These are phyloP conservation scores for Canna indica DNA, from an alignment of 176 grass and related monocot species.

Conservation along the genomic window DNA sequence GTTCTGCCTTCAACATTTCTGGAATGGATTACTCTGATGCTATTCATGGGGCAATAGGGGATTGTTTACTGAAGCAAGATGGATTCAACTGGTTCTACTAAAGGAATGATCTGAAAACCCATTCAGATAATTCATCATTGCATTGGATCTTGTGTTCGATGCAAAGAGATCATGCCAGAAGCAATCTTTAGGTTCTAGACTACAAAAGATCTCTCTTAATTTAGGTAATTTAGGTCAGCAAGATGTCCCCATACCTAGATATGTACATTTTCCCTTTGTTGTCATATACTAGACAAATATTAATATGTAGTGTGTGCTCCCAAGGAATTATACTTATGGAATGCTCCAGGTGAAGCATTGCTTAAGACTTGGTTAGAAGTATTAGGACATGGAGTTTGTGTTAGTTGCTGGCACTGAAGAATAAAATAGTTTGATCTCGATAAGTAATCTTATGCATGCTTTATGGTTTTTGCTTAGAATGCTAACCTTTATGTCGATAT, in stretches of 20 bases:
- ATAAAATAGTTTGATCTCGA: too few relatives aligned
- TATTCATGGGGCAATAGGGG: slow-evolving; percentile 3
- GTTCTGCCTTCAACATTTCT: slow-evolving; percentile 12
- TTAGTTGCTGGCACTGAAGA: too few relatives aligned
- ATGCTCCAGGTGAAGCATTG: too few relatives aligned
- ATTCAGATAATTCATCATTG: neutral
- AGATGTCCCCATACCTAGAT: neutral
- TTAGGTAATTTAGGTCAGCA: too few relatives aligned
- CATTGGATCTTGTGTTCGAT: neutral
- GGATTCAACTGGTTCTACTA: slow-evolving; percentile 16
- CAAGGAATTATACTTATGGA: too few relatives aligned
- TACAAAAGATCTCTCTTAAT: neutral
- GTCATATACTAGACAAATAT: neutral
- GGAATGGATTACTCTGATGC: slow-evolving; percentile 15
- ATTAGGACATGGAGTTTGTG: neutral
- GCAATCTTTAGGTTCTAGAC: too few relatives aligned
- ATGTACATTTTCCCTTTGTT: neutral
- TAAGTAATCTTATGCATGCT: too few relatives aligned
- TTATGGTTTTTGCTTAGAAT: too few relatives aligned
- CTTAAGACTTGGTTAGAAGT: too few relatives aligned
- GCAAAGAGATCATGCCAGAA: neutral
- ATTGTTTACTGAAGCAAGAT: slow-evolving; percentile 26
- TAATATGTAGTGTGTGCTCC: neutral
- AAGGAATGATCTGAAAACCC: neutral
- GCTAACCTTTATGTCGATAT: too few relatives aligned